Base-by-base conservation (phyloP, 768 basidiomycete genomes). In the Boletus insuetus region DNA sequence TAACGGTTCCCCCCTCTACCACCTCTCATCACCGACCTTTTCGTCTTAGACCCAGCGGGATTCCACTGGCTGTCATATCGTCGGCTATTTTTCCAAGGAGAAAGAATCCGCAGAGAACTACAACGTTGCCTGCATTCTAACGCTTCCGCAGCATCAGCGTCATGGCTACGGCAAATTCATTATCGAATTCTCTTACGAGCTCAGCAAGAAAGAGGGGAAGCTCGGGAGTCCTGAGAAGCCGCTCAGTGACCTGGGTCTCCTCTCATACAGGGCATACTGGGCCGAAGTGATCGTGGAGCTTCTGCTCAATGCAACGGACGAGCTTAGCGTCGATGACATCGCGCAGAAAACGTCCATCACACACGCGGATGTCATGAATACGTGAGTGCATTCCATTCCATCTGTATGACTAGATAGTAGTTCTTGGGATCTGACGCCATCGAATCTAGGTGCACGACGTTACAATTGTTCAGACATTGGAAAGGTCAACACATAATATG, bases 81-180 rank as follows among this genome's bases (percentile, higher is more conserved):
- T 99, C 60, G 96, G 96, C 24, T 99, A 98, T 75, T 99, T 99
- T 74, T 98, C 94, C 29, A 98, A 98, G 69, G 97, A 99, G 77
- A 99, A 99, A 70, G 97, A 99, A 72, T 95, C 85, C 3, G 89
- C 97, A 26, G 97, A 99, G 64, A 92, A 86, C 65, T 99, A 98
- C 79, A 99, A 99, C 72, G 91, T 99, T 51, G 97, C 97, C 0
- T 99, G 97, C 79, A 98, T 99, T 73, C 76, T 98, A 55, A 94
- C 97, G n/a, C 81, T 99, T 40, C 97, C 97, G 6, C 97, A 99
- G 69, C 92, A 98, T 69, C 97, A 99, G 71, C 88, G 96, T 34
- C 87, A 91, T 68, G 95, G 95, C 6, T 97, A 94, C 70, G 97
- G 97, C 54, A 92, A 93, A 70, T 77, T 98, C 26, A 78, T 99